Base-by-base conservation (phyloP, 306 rosid species). In the Erythrophleum fordii region DNA sequence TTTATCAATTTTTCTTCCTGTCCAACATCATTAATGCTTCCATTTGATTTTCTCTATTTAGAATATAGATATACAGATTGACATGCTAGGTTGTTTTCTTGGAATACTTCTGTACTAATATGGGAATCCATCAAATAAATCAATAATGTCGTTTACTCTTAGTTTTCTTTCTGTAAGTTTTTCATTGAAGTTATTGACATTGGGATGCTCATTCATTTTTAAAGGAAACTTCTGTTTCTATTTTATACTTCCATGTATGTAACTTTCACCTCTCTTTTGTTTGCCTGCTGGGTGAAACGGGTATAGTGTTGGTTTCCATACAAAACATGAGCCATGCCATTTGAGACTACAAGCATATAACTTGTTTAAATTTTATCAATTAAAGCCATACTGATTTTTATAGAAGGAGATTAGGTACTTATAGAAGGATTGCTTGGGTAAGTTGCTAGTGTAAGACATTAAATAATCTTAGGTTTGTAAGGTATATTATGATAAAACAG, bases 111-210 rank as follows among this genome's bases (percentile, higher is more conserved):
- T 60, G 44, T 44, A 46, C 14, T 60, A 34, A 2, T 29, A 37
- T 70, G 45, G 20, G 42, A 72, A 51, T 51, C 29, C 48, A 11
- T 49, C 67, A n/a, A 37, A 25, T 72, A 16, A 68, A 51, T 29
- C 5, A 14, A 41, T 39, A 45, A 23, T 78, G 77, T 29, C 64
- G 20, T 46, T 44, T 74, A 20, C 26, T 31, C 61, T 14, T 13
- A 22, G 23, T 29, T 44, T 42, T 55, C 31, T 13, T 13, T 41
- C 45, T 31, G 8, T 20, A 31, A 35, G 51, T 37, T 75, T 58
- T 58, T 76, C 58, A 52, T 51, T 62, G 75, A 44, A 69, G 51
- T 75, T 75, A 35, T 67, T 76, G 64, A 59, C 60, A 49, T 80
- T 80, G 42, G 60, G 23, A 49, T 56, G 66, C 77, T 16, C 25